Base-by-base conservation (phyloP, 208 protist species). In the Trypanosoma conorhini region DNA sequence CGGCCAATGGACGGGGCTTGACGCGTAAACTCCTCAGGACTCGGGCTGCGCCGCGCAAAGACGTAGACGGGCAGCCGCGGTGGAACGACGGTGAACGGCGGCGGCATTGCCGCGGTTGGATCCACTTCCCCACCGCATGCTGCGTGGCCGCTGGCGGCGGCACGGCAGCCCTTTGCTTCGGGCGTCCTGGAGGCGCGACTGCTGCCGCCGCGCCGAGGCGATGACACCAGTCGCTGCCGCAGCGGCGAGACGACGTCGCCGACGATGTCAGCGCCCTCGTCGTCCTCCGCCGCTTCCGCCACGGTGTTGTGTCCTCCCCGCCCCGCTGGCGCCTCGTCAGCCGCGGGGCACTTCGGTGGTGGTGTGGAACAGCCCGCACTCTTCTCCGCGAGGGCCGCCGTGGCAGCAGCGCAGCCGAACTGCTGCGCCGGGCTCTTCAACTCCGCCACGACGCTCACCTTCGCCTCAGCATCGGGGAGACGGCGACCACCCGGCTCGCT, bases 41-140 rank as follows among this genome's bases (percentile, higher is more conserved):
- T 92, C 40, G 59, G 76, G 59, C 82, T 85, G 55, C 87, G 87
- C 0, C 82, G 66, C 58, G 84, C 70, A 77, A 92, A 89, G 61
- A 92, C 71, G 70, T 88, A 92, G 3, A 92, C 87, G 1, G 87
- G 87, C 46, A 92, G 69, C 17, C 55, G 58, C 24, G 87, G 79
- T 0, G 83, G 70, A 44, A 67, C 42, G 0, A 85, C 31, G 19
- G 7, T 62, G 31, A 46, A 46, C 15, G 13, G 42, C 15, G 42
- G 17, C 15, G 13, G 42, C 15, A 12, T 1, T 46, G 79, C 38
- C 12, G 73, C 61, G 12, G 75, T 22, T 22, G 22, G n/a, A 3
- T 33, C 24, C 5, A 5, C 31, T 26, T 9, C 7, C 40, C 62
- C 24, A 40, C 7, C 22, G 26, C 7, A 46, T 21, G 65, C 1